phyloP scores from a whole-genome alignment of 441 rosid genomes.

The Populus trichocarpa region DNA sequence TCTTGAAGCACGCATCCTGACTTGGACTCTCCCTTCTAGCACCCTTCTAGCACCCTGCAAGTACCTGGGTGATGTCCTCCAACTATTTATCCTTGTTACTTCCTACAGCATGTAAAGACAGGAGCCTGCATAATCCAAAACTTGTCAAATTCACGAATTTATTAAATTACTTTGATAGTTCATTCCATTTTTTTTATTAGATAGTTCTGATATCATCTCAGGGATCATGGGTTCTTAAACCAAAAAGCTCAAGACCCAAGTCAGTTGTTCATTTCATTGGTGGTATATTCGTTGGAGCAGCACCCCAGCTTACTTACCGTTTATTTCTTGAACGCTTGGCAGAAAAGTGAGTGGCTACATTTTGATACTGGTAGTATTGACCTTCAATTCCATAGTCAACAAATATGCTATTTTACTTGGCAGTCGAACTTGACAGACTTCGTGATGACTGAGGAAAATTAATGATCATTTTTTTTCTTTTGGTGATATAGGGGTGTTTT shows the following conservation, averaged over 20 bases:
- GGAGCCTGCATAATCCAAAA: background rate
- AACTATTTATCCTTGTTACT: background rate
- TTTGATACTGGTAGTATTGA: background rate
- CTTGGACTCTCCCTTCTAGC: background rate
- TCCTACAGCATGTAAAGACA: background rate
- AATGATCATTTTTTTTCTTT: background rate
- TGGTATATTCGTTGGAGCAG: conserved; percentile 97
- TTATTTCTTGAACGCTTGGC: conserved; percentile 89
- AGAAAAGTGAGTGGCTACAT: conserved; percentile 54
- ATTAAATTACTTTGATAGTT: background rate
- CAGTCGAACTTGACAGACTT: background rate
- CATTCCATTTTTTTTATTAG: background rate
- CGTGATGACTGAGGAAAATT: conserved; percentile 5
- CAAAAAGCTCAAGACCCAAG: conserved; percentile 55
- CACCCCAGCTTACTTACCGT: conserved; percentile 92
- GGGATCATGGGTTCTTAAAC: conserved; percentile 97
- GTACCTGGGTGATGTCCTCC: background rate
- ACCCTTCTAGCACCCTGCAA: background rate
- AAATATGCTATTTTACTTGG: background rate
- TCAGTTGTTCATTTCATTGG: conserved; percentile 86
- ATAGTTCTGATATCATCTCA: conserved; percentile 19
- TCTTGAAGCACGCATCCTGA: background rate
- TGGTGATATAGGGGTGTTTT: conserved; percentile 60
- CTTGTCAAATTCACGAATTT: background rate
- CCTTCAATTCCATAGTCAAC: background rate